phyloP scores from a whole-genome alignment of 2,329 filamentous ascomycete species.

The Colletotrichum siamense region DNA sequence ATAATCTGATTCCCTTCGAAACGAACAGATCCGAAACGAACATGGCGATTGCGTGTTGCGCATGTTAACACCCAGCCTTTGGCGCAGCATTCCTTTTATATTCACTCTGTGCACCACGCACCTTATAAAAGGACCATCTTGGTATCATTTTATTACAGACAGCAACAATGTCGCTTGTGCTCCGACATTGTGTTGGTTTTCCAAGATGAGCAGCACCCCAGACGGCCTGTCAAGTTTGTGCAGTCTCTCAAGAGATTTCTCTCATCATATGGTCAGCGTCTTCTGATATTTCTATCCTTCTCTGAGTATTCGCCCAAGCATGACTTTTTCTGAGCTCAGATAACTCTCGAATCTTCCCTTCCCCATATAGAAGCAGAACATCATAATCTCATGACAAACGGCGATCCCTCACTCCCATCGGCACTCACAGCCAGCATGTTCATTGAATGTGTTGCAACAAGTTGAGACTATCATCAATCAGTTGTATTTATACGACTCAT shows the following conservation, averaged over 20 bases:
- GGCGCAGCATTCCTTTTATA: background rate
- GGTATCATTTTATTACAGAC: background rate
- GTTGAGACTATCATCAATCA: background rate
- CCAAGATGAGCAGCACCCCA: background rate
- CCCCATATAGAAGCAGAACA: background rate
- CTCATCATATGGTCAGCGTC: background rate
- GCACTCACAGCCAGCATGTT: no score
- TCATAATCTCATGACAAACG: background rate
- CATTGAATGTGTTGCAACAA: background rate
- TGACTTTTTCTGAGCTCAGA: background rate
- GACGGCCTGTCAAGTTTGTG: rapidly evolving
- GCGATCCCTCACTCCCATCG: background rate
- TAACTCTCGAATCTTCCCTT: background rate
- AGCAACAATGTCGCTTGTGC: background rate
- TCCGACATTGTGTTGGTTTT: rapidly evolving
- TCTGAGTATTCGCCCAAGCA: background rate
- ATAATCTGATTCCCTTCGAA: rapidly evolving
- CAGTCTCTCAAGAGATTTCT: background rate
- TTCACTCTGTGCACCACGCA: background rate
- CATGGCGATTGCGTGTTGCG: background rate
- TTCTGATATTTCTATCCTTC: background rate
- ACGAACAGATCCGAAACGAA: background rate
- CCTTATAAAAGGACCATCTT: background rate
- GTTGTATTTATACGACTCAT: background rate
- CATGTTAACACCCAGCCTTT: background rate